These are phyloP conservation scores for Hirsutella minnesotensis DNA, from an alignment of 2,329 filamentous ascomycete genomes.

Conservation along the genomic window DNA sequence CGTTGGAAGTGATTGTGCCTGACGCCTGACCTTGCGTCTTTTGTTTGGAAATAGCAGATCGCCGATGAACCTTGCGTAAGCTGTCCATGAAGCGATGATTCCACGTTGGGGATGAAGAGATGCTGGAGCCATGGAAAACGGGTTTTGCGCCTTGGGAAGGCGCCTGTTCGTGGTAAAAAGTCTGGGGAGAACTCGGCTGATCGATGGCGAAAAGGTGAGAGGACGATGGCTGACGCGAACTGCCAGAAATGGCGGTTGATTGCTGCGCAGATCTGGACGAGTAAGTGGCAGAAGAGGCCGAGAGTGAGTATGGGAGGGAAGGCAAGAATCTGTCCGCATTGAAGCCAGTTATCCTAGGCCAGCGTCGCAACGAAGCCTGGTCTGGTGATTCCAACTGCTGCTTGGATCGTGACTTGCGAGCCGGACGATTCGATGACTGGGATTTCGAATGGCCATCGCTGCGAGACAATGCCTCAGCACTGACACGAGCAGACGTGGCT, in stretches of 20 bases:
- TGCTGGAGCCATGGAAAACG: not conserved
- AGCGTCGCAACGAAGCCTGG: slow-evolving; percentile 14
- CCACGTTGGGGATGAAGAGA: slow-evolving; percentile 28
- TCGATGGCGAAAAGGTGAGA: slow-evolving; percentile 11
- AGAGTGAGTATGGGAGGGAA: slow-evolving; percentile 25
- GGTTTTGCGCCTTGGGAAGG: slow-evolving; percentile 2
- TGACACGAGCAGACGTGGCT: no score
- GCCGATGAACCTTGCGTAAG: slow-evolving; percentile 35
- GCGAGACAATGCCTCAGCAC: no score
- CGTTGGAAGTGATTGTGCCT: slow-evolving; percentile 18
- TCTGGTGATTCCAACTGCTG: slow-evolving; percentile 9
- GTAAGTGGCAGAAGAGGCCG: slow-evolving; percentile 16
- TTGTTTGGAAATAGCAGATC: slow-evolving; percentile 1
- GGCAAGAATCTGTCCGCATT: slow-evolving; percentile 49
- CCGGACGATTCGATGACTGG: no score
- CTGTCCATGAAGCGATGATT: slow-evolving; percentile 43
- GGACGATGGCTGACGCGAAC: slow-evolving; percentile 36
- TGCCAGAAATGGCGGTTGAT: slow-evolving; percentile 32
- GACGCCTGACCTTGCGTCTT: not conserved
- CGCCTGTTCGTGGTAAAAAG: slow-evolving; percentile 30
- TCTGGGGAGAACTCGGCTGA: slow-evolving; percentile 21
- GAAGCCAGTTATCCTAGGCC: slow-evolving; percentile 31
- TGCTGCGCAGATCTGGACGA: slow-evolving; percentile 27
- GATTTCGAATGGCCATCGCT: no score
- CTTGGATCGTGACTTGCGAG: no score